Evolutionary conservation across 805 yeast species (phyloP).

Genomic region (Ogataea wickerhamii): DNA sequence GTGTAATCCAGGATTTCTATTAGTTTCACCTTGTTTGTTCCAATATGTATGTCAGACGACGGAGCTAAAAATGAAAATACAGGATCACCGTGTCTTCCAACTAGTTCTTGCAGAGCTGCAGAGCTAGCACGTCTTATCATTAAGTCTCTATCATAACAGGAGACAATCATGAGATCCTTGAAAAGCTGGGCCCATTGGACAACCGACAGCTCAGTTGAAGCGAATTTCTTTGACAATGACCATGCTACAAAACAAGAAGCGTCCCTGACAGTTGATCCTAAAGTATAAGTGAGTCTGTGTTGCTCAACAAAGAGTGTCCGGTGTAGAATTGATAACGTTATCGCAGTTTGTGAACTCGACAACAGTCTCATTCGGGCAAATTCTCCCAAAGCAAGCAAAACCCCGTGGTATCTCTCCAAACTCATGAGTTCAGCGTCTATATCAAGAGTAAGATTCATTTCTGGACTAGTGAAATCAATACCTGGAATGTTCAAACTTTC

Average conservation of each 20-base stretch:
- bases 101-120: conserved; percentile 81
- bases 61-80: conserved; percentile 27
- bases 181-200: conserved; percentile 22
- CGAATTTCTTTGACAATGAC: conserved; percentile 55
- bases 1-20: conserved; percentile 59
- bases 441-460: conserved; percentile 1
- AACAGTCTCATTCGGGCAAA: conserved; percentile 24
- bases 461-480: conserved; percentile 1
- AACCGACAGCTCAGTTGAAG: conserved; percentile 17
- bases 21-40: conserved; percentile 39
- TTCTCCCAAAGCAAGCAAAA: conserved; percentile 56
- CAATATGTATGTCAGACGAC: conserved; percentile 26
- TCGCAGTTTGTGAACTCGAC: conserved; percentile 22
- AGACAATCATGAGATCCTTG: conserved; percentile 43
- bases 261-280: conserved; percentile 74
- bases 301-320: conserved; percentile 57
- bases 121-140: conserved; percentile 75
- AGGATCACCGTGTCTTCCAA: conserved; percentile 66
- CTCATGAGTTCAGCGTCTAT: conserved; percentile 34
- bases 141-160: conserved; percentile 71
- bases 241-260: conserved; percentile 83
- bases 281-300: conserved; percentile 42
- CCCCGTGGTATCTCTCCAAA: conserved; percentile 52
- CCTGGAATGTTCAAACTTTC: conserved; percentile 31
- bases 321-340: conserved; percentile 38